These are phyloP conservation scores for Vachellia pachyceras DNA, from an alignment of 306 rosid genomes.

Conservation along the genomic window DNA sequence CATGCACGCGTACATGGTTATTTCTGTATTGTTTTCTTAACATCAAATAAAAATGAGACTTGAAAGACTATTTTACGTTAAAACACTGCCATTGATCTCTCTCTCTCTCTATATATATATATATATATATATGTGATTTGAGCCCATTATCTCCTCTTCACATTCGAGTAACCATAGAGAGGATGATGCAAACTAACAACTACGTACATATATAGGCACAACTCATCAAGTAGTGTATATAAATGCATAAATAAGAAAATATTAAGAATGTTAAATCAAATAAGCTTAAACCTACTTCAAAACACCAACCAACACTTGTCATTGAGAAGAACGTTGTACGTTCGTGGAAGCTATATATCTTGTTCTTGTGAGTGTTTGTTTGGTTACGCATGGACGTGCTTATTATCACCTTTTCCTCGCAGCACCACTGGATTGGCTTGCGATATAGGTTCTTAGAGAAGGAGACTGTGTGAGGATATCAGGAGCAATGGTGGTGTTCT, in stretches of 20 bases:
- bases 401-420: conserved; percentile 31
- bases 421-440: conserved; percentile 31
- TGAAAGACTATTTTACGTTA: neutral
- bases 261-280: conserved; percentile 23
- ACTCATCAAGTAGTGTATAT: conserved; percentile 8
- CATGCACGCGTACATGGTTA: too few relatives aligned
- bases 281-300: conserved; percentile 27
- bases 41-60: neutral
- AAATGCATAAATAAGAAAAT: neutral
- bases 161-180: neutral
- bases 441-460: conserved; percentile 70
- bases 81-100: neutral
- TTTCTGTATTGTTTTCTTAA: too few relatives aligned
- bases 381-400: neutral
- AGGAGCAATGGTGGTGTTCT: conserved; percentile 63
- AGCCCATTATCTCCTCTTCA: conserved; percentile 24
- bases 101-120: too few relatives aligned
- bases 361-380: neutral
- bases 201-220: neutral
- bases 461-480: conserved; percentile 85
- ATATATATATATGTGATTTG: neutral
- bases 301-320: neutral
- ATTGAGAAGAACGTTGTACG: too few relatives aligned
- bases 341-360: too few relatives aligned
- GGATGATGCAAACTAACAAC: conserved; percentile 24